Conservation (phyloP, 192 early-diverging fungal genomes). For the Pilaira anomala region DNA sequence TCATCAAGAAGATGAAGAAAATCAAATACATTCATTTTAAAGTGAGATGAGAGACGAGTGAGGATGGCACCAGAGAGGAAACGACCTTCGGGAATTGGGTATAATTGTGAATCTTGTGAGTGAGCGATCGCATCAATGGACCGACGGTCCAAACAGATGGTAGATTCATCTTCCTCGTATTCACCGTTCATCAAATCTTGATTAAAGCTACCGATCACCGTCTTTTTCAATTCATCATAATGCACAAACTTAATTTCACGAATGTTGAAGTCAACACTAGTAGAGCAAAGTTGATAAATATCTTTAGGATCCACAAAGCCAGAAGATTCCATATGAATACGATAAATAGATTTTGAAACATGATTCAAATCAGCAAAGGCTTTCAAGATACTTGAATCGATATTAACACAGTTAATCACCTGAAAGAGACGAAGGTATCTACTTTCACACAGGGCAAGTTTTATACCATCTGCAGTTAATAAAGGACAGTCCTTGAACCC, state of each 20-base stretch:
- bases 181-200: no score
- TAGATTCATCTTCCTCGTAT: no score
- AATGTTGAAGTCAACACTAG: neutral
- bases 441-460: neutral
- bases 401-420: neutral
- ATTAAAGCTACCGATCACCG: neutral
- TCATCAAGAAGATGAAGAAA: no score
- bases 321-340: conserved; percentile 1
- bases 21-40: no score
- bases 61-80: no score
- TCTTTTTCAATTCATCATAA: neutral
- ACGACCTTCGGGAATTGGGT: no score
- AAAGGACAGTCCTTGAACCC: conserved; percentile 7
- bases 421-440: neutral
- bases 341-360: neutral
- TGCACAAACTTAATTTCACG: neutral
- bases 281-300: neutral
- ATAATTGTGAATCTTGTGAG: no score
- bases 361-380: neutral
- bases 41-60: no score
- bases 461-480: neutral
- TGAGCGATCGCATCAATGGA: no score
- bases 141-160: no score
- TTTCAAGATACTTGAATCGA: neutral
- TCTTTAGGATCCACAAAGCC: neutral